A percentile compares a stretch with the other conserved stretches of the same genome.
Evolutionary conservation across 2,329 filamentous ascomycete species (phyloP).

Genomic region (Botrytis elliptica): DNA sequence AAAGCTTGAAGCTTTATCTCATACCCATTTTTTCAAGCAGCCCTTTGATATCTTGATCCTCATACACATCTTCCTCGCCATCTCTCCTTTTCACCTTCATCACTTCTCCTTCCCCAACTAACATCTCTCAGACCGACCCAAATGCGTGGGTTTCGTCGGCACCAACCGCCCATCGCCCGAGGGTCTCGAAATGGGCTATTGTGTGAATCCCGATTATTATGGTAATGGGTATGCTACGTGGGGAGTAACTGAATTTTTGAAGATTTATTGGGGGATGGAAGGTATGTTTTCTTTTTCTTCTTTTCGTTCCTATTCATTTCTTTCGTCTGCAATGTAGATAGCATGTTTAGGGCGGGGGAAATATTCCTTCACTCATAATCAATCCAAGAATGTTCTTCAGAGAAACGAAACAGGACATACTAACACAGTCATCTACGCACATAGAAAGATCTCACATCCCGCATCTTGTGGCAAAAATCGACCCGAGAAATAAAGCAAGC

Average conservation of each 20-base stretch:
- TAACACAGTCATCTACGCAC: neutral
- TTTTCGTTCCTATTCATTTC: neutral
- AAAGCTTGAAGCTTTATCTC: neutral
- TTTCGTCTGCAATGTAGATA: neutral
- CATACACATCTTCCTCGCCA: no score
- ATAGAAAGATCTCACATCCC: conserved; percentile 28
- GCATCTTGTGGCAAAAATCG: conserved; percentile 29
- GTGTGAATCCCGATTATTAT: conserved; percentile 32
- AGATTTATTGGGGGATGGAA: conserved; percentile 28
- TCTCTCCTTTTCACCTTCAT: no score
- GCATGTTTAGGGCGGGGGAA: neutral
- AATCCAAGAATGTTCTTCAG: neutral
- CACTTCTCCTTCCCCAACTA: neutral
- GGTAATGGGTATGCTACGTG: conserved; percentile 31
- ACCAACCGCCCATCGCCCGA: neutral
- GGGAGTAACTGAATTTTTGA: conserved; percentile 28
- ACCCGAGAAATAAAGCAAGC: conserved; percentile 27
- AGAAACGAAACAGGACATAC: no score
- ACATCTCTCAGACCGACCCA: neutral
- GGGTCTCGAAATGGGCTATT: conserved; percentile 16
- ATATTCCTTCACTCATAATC: neutral
- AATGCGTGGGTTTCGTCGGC: neutral
- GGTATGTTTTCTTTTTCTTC: conserved; percentile 13
- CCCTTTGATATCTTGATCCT: neutral
- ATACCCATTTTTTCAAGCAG: neutral